These are phyloP conservation scores for Exophiala mesophila DNA, from an alignment of 2,329 filamentous ascomycete species.

Conservation along the genomic window DNA sequence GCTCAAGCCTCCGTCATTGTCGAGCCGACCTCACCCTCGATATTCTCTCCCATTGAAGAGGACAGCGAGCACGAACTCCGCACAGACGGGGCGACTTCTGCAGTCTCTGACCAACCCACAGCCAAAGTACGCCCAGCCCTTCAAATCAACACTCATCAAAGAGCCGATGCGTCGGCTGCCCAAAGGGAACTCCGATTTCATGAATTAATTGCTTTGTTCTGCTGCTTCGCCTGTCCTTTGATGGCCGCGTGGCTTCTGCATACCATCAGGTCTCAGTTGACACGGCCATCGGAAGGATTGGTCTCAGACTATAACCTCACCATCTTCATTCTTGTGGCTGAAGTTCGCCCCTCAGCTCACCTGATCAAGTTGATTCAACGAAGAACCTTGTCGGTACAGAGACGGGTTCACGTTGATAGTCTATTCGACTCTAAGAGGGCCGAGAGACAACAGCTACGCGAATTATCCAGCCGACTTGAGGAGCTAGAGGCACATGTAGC, in stretches of 20 bases:
- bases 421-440: slow-evolving; percentile 11
- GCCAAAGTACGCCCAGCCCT: not conserved
- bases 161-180: slow-evolving; percentile 35
- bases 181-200: slow-evolving; percentile 64
- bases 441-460: slow-evolving; percentile 29
- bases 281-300: slow-evolving; percentile 75
- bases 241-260: slow-evolving; percentile 81
- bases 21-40: slow-evolving; percentile 39
- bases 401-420: slow-evolving; percentile 51
- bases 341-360: slow-evolving; percentile 77
- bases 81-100: not conserved
- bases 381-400: slow-evolving; percentile 76
- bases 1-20: slow-evolving; percentile 59
- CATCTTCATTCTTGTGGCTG: slow-evolving; percentile 82
- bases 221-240: slow-evolving; percentile 74
- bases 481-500: slow-evolving; percentile 60
- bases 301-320: slow-evolving; percentile 91
- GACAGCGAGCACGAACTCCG: slow-evolving; percentile 30
- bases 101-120: not conserved
- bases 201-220: slow-evolving; percentile 67
- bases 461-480: slow-evolving; percentile 62
- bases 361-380: slow-evolving; percentile 73
- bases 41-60: slow-evolving; percentile 29
- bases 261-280: slow-evolving; percentile 72
- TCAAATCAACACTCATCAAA: slow-evolving; percentile 14